Conservation (phyloP, 192 early-diverging fungal genomes). For the Phlyctochytrium planicorne region DNA sequence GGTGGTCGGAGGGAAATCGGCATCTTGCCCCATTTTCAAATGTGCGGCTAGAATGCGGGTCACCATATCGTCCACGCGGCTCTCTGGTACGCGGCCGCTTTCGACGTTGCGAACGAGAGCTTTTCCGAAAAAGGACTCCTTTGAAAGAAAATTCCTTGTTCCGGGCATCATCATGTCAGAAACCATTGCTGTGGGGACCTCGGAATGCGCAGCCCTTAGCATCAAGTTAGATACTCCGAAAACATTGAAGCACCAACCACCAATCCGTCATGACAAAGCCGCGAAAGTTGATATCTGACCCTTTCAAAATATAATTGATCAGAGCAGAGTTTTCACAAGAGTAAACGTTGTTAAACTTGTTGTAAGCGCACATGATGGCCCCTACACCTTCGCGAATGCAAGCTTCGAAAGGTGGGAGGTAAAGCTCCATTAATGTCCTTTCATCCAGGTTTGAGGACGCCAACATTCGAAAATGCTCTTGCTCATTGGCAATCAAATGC, state of each 20-base stretch:
- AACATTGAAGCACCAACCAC: too few relatives aligned
- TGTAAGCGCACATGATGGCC: conserved; percentile 66
- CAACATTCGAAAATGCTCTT: conserved; percentile 37
- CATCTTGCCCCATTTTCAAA: conserved; percentile 35
- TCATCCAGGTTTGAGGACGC: conserved; percentile 40
- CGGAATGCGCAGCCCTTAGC: conserved; percentile 37
- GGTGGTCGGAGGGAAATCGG: conserved; percentile 7
- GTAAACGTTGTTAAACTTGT: conserved; percentile 54
- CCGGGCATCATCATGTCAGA: conserved; percentile 68
- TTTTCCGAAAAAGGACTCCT: conserved; percentile 30
- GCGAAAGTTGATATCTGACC: conserved; percentile 51
- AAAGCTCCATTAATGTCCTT: conserved; percentile 61
- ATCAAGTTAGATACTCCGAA: too few relatives aligned
- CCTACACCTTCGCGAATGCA: conserved; percentile 48
- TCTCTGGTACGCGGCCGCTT: conserved; percentile 22
- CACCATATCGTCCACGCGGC: conserved; percentile 51
- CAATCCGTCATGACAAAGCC: conserved; percentile 69
- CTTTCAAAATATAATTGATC: conserved; percentile 50
- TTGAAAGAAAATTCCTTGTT: conserved; percentile 1
- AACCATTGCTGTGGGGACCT: conserved; percentile 33
- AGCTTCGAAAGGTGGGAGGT: conserved; percentile 55
- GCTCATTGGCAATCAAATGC: conserved; percentile 55
- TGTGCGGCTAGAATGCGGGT: conserved; percentile 48
- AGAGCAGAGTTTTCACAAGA: conserved; percentile 53
- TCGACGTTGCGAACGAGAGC: conserved; percentile 32